Evolutionary conservation across 768 basidiomycete species (phyloP).

Genomic region (Lentinula guzmanii): DNA sequence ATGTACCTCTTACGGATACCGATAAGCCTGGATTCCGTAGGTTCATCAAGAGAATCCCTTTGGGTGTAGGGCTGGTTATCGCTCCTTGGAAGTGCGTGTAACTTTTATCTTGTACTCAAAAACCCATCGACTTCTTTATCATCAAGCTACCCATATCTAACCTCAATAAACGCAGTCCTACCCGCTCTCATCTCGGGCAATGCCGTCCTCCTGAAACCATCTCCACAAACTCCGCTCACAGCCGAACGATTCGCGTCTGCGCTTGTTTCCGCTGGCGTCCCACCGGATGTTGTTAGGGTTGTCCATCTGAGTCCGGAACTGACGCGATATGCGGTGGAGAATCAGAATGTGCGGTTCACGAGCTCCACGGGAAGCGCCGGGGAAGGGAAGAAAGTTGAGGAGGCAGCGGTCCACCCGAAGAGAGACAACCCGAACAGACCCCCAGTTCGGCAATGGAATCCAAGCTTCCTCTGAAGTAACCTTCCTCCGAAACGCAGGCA

Average conservation of each 20-base stretch:
- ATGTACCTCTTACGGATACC: constrained; percentile 67
- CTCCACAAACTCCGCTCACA: constrained; percentile 89
- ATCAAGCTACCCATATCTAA: constrained; percentile 80
- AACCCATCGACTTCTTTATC: too few species aligned
- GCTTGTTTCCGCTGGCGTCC: constrained; percentile 72
- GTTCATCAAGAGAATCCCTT: constrained; percentile 75
- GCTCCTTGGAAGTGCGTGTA: constrained; percentile 84
- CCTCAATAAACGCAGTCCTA: constrained; percentile 85
- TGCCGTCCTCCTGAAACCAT: constrained; percentile 87
- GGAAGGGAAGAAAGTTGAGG: constrained; percentile 72
- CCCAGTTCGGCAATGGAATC: too few species aligned
- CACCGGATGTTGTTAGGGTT: constrained; percentile 66
- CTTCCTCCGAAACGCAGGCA: too few species aligned
- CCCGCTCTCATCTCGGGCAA: constrained; percentile 92
- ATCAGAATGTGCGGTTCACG: constrained; percentile 70
- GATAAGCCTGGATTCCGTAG: constrained; percentile 81
- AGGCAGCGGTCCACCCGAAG: constrained; percentile 43
- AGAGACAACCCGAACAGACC: too few species aligned
- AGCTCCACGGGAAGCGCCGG: constrained; percentile 85
- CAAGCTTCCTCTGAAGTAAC: too few species aligned
- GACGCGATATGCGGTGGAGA: constrained; percentile 53
- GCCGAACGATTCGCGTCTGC: constrained; percentile 76
- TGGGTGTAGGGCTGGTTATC: constrained; percentile 86
- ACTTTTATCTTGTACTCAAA: not conserved
- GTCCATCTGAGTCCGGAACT: constrained; percentile 66